Conservation (phyloP, 2,329 filamentous ascomycete genomes). For the Trichoderma sp. region DNA sequence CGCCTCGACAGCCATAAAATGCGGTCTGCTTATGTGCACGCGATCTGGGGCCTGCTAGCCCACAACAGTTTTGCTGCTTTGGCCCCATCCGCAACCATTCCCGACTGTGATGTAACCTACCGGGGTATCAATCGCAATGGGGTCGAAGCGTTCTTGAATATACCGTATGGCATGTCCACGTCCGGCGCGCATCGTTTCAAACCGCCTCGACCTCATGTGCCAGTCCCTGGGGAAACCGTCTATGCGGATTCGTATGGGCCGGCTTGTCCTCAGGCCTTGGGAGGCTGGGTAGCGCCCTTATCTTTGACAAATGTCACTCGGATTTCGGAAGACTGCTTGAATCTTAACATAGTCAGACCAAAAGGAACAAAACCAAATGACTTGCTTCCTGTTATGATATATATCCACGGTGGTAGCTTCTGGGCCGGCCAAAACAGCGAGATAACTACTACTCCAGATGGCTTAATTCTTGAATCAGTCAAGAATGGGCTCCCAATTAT, state of each 20-base stretch:
- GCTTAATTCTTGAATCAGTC: slow-evolving; percentile 48
- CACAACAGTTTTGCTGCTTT: neutral
- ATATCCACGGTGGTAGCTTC: slow-evolving; percentile 38
- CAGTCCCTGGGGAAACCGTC: slow-evolving; percentile 36
- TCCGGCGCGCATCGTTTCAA: slow-evolving; percentile 48
- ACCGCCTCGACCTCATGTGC: slow-evolving; percentile 41
- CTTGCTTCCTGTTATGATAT: slow-evolving; percentile 41
- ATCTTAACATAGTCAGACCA: slow-evolving; percentile 39
- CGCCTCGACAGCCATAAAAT: neutral
- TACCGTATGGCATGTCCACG: slow-evolving; percentile 50
- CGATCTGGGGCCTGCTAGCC: neutral
- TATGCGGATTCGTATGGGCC: slow-evolving; percentile 44
- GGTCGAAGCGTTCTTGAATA: slow-evolving; percentile 50
- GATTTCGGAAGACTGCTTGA: slow-evolving; percentile 41
- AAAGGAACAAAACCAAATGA: slow-evolving; percentile 25
- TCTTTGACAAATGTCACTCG: slow-evolving; percentile 40
- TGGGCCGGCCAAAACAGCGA: slow-evolving; percentile 35
- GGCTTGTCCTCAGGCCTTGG: slow-evolving; percentile 47
- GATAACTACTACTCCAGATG: slow-evolving; percentile 43
- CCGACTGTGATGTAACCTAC: slow-evolving; percentile 39
- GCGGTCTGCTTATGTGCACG: neutral
- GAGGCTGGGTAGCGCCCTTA: slow-evolving; percentile 32
- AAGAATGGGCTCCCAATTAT: slow-evolving; percentile 42
- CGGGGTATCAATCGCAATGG: slow-evolving; percentile 45
- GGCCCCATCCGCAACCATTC: slow-evolving; percentile 25